phyloP scores from a whole-genome alignment of 1,284 basidiomycete species.

The Cryptococcus depauperatus region DNA sequence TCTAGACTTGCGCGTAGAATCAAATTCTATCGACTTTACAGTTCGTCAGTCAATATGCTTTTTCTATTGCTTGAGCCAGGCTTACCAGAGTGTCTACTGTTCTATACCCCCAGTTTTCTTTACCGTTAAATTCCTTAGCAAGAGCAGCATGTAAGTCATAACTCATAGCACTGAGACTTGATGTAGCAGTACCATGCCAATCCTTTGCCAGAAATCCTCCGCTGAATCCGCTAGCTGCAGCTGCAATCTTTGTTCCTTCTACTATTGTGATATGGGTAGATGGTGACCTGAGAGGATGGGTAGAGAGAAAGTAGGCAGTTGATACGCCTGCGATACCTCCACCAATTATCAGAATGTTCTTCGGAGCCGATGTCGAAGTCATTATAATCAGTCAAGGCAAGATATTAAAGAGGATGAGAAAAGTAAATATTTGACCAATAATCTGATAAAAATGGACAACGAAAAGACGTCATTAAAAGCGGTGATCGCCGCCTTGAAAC shows the following conservation, averaged over 20 bases:
- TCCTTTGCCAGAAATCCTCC: slow-evolving; percentile 84
- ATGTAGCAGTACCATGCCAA: slow-evolving; percentile 53
- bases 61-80: no score
- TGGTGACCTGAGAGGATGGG: slow-evolving; percentile 19
- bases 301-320: slow-evolving; percentile 52
- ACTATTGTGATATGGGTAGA: slow-evolving; percentile 56
- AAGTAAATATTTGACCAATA: background rate
- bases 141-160: slow-evolving; percentile 72
- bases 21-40: slow-evolving; percentile 38
- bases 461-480: slow-evolving; percentile 1
- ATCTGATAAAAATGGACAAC: no score
- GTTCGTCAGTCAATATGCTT: no score
- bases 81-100: slow-evolving; percentile 50
- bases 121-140: slow-evolving; percentile 63
- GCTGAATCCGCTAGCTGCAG: slow-evolving; percentile 74
- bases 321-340: slow-evolving; percentile 76
- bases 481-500: background rate
- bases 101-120: slow-evolving; percentile 76
- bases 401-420: no score
- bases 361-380: slow-evolving; percentile 3
- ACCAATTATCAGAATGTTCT: slow-evolving; percentile 44
- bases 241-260: slow-evolving; percentile 61
- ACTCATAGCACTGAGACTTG: slow-evolving; percentile 61
- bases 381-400: no score
- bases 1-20: slow-evolving; percentile 30